These are phyloP conservation scores for Ascochyta pisi DNA, from an alignment of 2,329 filamentous ascomycete species.

Conservation along the genomic window DNA sequence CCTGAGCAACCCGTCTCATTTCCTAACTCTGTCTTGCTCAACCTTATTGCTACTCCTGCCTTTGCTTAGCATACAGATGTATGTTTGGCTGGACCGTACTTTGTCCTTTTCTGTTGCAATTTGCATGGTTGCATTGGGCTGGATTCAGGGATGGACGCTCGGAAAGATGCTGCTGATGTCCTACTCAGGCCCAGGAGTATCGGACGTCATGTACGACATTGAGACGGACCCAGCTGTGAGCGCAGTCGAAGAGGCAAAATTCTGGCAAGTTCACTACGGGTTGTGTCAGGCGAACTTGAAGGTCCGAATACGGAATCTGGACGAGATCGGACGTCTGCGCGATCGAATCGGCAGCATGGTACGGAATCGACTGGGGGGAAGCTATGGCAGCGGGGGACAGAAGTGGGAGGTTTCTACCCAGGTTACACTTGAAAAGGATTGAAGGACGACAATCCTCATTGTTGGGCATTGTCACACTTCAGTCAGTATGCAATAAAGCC, in stretches of 20 bases:
- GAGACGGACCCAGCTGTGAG: constrained; percentile 78
- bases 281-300: constrained; percentile 95
- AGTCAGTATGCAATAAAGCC: constrained; percentile 26
- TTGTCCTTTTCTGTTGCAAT: constrained; percentile 83
- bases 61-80: constrained; percentile 79
- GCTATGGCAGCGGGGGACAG: constrained; percentile 80
- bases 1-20: constrained; percentile 94
- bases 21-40: constrained; percentile 89
- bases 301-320: constrained; percentile 70
- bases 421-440: constrained; percentile 64
- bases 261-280: constrained; percentile 99
- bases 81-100: constrained; percentile 81
- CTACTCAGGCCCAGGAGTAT: constrained; percentile 68
- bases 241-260: constrained; percentile 85
- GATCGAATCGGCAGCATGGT: constrained; percentile 79
- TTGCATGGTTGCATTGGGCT: constrained; percentile 87
- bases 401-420: constrained; percentile 95
- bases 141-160: constrained; percentile 82
- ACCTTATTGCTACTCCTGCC: constrained; percentile 80
- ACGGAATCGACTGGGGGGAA: constrained; percentile 84
- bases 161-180: constrained; percentile 97
- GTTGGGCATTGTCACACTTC: constrained; percentile 23
- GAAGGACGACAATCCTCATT: constrained; percentile 17
- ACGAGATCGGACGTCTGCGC: constrained; percentile 74
- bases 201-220: constrained; percentile 83